Percentiles rank a stretch among this genome's conserved stretches.
phyloP scores from a whole-genome alignment of 2,329 filamentous ascomycete species.

The Fusarium abutilonis region DNA sequence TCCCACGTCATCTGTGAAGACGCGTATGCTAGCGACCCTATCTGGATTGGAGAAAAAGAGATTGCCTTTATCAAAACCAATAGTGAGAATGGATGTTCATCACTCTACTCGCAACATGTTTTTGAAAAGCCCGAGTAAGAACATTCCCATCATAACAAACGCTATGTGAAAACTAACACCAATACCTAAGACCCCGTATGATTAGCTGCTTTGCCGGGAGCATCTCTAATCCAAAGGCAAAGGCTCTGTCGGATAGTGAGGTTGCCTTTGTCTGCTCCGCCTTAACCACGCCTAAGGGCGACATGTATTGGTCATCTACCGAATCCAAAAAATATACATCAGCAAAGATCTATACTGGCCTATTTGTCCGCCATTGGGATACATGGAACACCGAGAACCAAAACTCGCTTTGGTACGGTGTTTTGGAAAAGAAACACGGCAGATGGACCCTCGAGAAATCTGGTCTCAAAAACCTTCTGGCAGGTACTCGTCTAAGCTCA shows the following conservation, averaged over 20 bases:
- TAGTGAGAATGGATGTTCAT: conserved; percentile 59
- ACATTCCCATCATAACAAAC: background rate
- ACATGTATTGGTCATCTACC: conserved; percentile 72
- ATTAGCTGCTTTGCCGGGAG: conserved; percentile 61
- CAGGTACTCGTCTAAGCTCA: conserved; percentile 66
- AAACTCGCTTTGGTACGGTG: conserved; percentile 78
- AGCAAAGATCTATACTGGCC: conserved; percentile 75
- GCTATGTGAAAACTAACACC: conserved; percentile 6
- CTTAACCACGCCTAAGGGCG: conserved; percentile 72
- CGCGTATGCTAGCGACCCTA: conserved; percentile 72
- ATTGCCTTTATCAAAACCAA: conserved; percentile 63
- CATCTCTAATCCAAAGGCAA: conserved; percentile 68
- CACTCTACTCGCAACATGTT: conserved; percentile 55
- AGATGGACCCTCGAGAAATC: conserved; percentile 55
- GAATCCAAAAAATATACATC: conserved; percentile 69
- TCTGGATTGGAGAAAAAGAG: conserved; percentile 78
- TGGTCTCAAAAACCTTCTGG: conserved; percentile 71
- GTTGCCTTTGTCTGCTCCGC: conserved; percentile 69
- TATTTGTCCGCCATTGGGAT: conserved; percentile 88
- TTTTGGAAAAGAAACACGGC: conserved; percentile 59
- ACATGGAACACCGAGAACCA: conserved; percentile 74
- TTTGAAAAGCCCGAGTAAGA: conserved; percentile 53
- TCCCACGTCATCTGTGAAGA: conserved; percentile 74
- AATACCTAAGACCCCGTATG: conserved; percentile 49
- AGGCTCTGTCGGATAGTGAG: conserved; percentile 59